Evolutionary conservation across 139 green algal genomes (phyloP), one percentile per base, ranked within the genome.

Genomic region (Chlorella sp.): DNA sequence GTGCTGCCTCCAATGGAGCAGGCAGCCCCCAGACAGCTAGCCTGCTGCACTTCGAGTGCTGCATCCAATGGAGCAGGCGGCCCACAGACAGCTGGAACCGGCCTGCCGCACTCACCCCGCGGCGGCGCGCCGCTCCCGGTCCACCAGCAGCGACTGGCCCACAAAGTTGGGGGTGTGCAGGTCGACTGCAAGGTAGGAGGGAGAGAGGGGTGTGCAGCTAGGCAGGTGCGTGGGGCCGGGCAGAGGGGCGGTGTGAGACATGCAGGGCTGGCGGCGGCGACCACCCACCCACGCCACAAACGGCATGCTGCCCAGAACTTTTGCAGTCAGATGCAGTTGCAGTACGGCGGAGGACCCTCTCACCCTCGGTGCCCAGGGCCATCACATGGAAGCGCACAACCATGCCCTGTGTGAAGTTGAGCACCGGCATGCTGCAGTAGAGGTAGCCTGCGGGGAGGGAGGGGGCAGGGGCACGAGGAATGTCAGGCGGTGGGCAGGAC

Each of bases 81-180:
- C n/a, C n/a, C n/a, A n/a, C n/a, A n/a, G n/a, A n/a, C n/a, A n/a
- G n/a, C n/a, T n/a, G n/a, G n/a, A n/a, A n/a, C n/a, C n/a, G n/a
- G n/a, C n/a, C n/a, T n/a, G n/a, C n/a, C n/a, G n/a, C n/a, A n/a
- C 57, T 11, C 74, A 69, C 55, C 23, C 39, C 6, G 41, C 26
- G 4, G 76, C 57, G 25, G 38, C 36, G 18, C 25, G 23, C 3
- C 60, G 57, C 36, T 72, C 7, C 18, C 39, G 7, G 15, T 72
- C 76, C 56, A 60, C 34, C 36, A 56, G 25, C 36, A 73, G 32
- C 36, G 76, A 60, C 76, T 82, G 76, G 12, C 76, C 76, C 76
- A 60, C 60, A 72, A 93, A 83, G 86, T 90, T 94, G 85, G 94
- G 93, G 5, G 92, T 92, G 91, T 96, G 94, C 88, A 96, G 86